Conservation (phyloP, 176 grass and related monocot species). For the sorghum (Sorghum bicolor) region Sorghum_bicolor_NCBIv3 NC_012871.2:66891001-66891500, state of each 20-base stretch:
- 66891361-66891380: constrained; percentile 44
- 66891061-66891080: too few relatives aligned
- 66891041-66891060: too few relatives aligned
- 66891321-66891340: constrained; percentile 67
- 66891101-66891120: too few relatives aligned
- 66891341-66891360: constrained; percentile 61
- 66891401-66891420: constrained; percentile 53
- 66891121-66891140: constrained; percentile 31
- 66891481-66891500: constrained; percentile 61
- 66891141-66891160: constrained; percentile 32
- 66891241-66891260: constrained; percentile 72
- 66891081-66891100: too few relatives aligned
- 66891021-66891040: too few relatives aligned
- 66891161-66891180: constrained; percentile 19
- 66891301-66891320: constrained; percentile 61
- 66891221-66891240: constrained; percentile 56
- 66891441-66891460: constrained; percentile 56
- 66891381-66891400: constrained; percentile 40
- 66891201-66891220: constrained; percentile 62
- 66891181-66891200: constrained; percentile 22
- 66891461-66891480: constrained; percentile 79
- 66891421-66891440: constrained; percentile 54
- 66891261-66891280: constrained; percentile 69
- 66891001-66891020: too few relatives aligned
- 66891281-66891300: constrained; percentile 58